Evolutionary conservation across 257 asterid genomes (phyloP).

Genomic region (Nicotiana sylvestris): DNA sequence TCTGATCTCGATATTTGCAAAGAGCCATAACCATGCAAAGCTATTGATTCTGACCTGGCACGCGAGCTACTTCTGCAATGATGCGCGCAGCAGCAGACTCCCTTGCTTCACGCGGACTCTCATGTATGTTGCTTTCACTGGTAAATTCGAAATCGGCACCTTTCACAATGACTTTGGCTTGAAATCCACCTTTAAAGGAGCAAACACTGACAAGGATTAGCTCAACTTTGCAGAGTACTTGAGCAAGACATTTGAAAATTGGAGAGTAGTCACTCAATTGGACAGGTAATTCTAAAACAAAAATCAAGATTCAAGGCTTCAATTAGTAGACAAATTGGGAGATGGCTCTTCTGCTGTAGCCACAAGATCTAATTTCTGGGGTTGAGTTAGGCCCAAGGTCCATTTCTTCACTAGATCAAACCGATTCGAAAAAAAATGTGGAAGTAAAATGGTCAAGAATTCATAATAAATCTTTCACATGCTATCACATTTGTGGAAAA

Average conservation of each 20-base stretch:
- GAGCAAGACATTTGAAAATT: not conserved
- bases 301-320: not conserved
- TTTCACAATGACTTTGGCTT: constrained; percentile 10
- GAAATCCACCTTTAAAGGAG: constrained; percentile 13
- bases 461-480: not conserved
- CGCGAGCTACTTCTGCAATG: not conserved
- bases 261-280: not conserved
- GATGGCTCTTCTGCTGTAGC: no score
- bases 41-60: not conserved
- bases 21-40: not conserved
- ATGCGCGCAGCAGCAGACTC: constrained; percentile 16
- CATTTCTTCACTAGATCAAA: not conserved
- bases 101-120: constrained; percentile 7
- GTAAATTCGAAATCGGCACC: constrained; percentile 12
- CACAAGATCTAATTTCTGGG: not conserved
- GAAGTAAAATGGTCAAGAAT: not conserved
- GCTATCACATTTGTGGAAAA: not conserved
- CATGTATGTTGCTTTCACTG: not conserved
- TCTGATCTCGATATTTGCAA: not conserved
- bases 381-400: not conserved
- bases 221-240: not conserved
- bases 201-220: not conserved
- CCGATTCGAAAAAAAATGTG: not conserved
- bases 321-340: no score
- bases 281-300: not conserved